Percentiles rank a stretch among this genome's conserved stretches.
Conservation (phyloP, 169 alveolate species). For the Plasmodium malariae region DNA sequence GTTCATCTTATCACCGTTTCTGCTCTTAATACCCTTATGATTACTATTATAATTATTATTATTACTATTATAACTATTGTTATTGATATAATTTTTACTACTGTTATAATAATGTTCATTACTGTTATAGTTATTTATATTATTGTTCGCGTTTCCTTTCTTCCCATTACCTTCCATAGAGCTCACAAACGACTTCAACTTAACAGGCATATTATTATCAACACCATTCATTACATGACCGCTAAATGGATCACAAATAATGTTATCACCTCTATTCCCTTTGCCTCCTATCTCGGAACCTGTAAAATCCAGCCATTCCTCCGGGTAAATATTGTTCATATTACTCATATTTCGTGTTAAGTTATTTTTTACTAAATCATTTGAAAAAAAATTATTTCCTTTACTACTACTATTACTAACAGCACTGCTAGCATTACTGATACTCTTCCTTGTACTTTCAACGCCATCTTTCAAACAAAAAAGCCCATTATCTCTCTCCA, state of each 20-base stretch:
- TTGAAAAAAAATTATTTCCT: not conserved
- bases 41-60: too few relatives aligned
- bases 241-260: too few relatives aligned
- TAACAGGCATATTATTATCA: too few relatives aligned
- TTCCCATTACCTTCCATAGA: too few relatives aligned
- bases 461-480: not conserved
- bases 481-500: too few relatives aligned
- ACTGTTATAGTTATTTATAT: not conserved
- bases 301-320: not conserved
- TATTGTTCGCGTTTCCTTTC: not conserved
- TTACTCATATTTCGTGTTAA: not conserved
- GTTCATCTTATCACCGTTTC: not conserved
- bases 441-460: not conserved
- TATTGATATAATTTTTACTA: not conserved
- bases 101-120: not conserved
- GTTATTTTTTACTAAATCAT: slow-evolving; percentile 2
- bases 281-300: not conserved
- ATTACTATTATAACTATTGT: not conserved
- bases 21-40: not conserved
- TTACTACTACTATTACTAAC: slow-evolving; percentile 3
- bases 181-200: too few relatives aligned
- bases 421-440: slow-evolving; percentile 12
- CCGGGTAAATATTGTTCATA: not conserved
- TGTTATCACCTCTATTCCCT: not conserved
- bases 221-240: too few relatives aligned